phyloP scores from a whole-genome alignment of 148 eudicot genomes.

The Tetragonia tetragonoides region DNA sequence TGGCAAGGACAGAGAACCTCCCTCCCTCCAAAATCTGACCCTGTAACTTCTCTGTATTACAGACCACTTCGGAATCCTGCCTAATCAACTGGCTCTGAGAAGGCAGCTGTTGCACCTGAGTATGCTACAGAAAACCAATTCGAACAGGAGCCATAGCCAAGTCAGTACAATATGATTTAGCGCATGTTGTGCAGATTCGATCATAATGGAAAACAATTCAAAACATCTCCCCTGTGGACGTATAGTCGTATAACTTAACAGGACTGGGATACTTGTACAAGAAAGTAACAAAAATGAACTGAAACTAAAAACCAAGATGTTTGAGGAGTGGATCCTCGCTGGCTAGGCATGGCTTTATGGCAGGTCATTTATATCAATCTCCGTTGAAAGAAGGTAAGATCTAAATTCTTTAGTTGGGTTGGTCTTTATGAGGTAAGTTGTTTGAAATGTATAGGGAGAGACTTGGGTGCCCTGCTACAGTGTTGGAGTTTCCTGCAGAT shows the following conservation, averaged over 20 bases:
- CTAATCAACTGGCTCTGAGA: neutral
- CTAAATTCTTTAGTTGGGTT: too few species aligned
- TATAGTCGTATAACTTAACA: constrained; percentile 1
- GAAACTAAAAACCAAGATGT: neutral
- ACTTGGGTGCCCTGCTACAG: too few species aligned
- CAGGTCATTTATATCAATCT: neutral
- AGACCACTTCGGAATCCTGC: constrained; percentile 8
- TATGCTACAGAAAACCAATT: constrained; percentile 1
- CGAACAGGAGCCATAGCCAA: neutral
- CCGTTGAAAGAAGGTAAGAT: neutral
- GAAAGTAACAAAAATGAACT: neutral
- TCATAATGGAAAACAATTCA: neutral
- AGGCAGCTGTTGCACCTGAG: constrained; percentile 10
- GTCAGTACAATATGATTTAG: constrained; percentile 7
- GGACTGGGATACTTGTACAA: neutral
- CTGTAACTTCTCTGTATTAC: constrained; percentile 14
- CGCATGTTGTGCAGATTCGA: neutral
- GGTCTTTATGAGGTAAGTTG: too few species aligned
- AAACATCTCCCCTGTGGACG: neutral
- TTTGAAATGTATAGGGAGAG: too few species aligned
- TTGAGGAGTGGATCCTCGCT: neutral
- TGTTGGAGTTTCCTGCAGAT: too few species aligned
- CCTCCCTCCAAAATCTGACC: constrained; percentile 20
- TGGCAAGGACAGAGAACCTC: constrained; percentile 19
- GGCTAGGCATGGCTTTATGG: neutral